These are phyloP conservation scores for Metschnikowia continentalis DNA, from an alignment of 805 yeast species.

Conservation along the genomic window DNA sequence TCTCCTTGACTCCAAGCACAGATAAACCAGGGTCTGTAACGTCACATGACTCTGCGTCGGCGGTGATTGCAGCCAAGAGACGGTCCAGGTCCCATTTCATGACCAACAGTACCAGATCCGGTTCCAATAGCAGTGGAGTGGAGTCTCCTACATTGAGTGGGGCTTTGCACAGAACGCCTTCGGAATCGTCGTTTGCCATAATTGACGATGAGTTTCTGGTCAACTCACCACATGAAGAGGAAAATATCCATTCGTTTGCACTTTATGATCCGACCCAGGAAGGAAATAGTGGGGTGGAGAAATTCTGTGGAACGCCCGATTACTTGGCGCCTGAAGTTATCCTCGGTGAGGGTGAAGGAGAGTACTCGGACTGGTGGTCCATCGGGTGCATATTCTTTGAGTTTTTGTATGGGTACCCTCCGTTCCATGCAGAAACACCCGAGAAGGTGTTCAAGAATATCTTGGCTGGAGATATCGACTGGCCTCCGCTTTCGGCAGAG, in stretches of 20 bases:
- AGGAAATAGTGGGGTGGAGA: constrained; percentile 40
- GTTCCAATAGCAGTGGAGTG: constrained; percentile 38
- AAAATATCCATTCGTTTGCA: constrained; percentile 41
- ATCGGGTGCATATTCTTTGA: constrained; percentile 94
- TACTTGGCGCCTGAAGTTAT: constrained; percentile 96
- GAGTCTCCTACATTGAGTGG: constrained; percentile 52
- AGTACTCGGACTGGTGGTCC: constrained; percentile 98
- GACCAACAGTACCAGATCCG: constrained; percentile 17
- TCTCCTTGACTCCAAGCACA: constrained; percentile 35
- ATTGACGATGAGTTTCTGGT: constrained; percentile 42
- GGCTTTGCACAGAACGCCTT: constrained; percentile 42
- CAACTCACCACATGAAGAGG: constrained; percentile 25
- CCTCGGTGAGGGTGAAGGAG: constrained; percentile 76
- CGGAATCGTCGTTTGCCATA: constrained; percentile 55
- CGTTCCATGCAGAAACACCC: constrained; percentile 82
- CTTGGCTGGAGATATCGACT: constrained; percentile 64
- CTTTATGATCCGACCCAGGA: constrained; percentile 69
- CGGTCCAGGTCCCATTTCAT: constrained; percentile 16
- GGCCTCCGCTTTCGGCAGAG: constrained; percentile 69
- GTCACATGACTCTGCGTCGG: constrained; percentile 11
- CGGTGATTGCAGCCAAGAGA: constrained; percentile 12
- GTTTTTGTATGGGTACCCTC: constrained; percentile 88
- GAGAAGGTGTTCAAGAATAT: constrained; percentile 81
- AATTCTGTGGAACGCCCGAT: constrained; percentile 96
- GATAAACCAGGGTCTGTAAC: constrained; percentile 8